phyloP scores from a whole-genome alignment of 169 alveolate genomes.

The Ichthyophthirius multifiliis region DNA sequence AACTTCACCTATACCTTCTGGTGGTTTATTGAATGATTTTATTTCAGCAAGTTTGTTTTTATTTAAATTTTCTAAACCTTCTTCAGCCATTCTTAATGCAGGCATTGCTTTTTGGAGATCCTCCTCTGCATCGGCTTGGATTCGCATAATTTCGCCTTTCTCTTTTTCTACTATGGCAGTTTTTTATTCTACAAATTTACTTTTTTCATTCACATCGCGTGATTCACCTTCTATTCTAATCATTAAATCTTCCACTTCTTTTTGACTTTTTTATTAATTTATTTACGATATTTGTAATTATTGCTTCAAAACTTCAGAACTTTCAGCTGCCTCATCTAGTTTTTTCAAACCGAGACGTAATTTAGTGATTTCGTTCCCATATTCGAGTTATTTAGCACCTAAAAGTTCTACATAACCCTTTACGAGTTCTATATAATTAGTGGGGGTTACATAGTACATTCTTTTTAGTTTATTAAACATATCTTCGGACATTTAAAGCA shows the following conservation, averaged over 20 bases:
- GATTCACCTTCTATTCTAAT: constrained; percentile 83
- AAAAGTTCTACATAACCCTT: constrained; percentile 86
- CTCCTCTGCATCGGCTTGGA: constrained; percentile 94
- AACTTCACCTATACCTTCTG: constrained; percentile 91
- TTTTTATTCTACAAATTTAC: constrained; percentile 91
- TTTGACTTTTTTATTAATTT: constrained; percentile 86
- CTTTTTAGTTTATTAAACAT: constrained; percentile 87
- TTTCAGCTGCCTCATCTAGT: constrained; percentile 89
- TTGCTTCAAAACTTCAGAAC: constrained; percentile 87
- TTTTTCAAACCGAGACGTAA: constrained; percentile 90
- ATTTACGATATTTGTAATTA: constrained; percentile 88
- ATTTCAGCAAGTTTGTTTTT: constrained; percentile 94
- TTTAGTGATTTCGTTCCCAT: constrained; percentile 85
- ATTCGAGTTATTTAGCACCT: constrained; percentile 83
- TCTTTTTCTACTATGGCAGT: constrained; percentile 91
- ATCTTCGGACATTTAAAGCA: constrained; percentile 61
- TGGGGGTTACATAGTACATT: constrained; percentile 93
- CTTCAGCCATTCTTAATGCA: constrained; percentile 93
- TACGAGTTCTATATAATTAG: constrained; percentile 91
- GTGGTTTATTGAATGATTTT: constrained; percentile 87
- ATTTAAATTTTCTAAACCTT: constrained; percentile 94
- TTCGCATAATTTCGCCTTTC: constrained; percentile 89
- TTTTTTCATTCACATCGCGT: constrained; percentile 87
- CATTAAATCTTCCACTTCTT: constrained; percentile 89
- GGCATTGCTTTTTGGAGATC: constrained; percentile 96